Evolutionary conservation across 1,284 basidiomycete species (phyloP).

Genomic region (Porodaedalea pini): DNA sequence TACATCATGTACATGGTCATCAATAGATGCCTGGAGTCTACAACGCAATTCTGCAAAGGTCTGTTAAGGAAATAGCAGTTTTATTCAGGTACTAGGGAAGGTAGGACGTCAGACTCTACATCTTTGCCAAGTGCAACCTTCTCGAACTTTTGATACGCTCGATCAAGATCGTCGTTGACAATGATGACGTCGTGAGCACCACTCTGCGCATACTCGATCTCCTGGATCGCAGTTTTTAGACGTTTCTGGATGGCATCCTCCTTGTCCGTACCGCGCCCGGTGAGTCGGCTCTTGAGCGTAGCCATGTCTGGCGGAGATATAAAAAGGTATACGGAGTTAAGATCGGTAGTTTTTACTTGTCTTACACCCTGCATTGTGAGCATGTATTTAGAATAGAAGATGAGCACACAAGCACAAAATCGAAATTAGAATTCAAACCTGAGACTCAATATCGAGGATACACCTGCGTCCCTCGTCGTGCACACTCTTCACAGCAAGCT

Average conservation of each 20-base stretch:
- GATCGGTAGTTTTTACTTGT: conserved; percentile 75
- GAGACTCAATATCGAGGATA: conserved; percentile 95
- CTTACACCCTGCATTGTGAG: conserved; percentile 69
- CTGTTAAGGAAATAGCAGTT: background rate
- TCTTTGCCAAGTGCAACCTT: conserved; percentile 67
- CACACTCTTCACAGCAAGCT: conserved; percentile 60
- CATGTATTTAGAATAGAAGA: background rate
- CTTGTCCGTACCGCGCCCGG: conserved; percentile 83
- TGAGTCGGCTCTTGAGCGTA: conserved; percentile 66
- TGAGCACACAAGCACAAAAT: background rate
- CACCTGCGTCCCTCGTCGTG: conserved; percentile 67
- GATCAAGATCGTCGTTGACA: conserved; percentile 88
- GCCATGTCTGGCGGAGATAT: conserved; percentile 83
- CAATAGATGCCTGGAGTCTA: background rate
- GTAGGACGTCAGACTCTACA: conserved; percentile 52
- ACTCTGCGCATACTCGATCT: conserved; percentile 83
- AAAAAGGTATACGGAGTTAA: conserved; percentile 91
- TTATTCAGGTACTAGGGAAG: conserved; percentile 27
- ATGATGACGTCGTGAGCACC: conserved; percentile 82
- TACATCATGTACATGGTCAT: background rate
- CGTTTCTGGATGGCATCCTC: conserved; percentile 73
- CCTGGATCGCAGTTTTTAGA: conserved; percentile 75
- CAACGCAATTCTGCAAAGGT: background rate
- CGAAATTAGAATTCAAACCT: conserved; percentile 51
- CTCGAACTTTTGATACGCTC: conserved; percentile 74